These are phyloP conservation scores for Rubia yunnanensis DNA, from an alignment of 257 asterid species.

Conservation along the genomic window DNA sequence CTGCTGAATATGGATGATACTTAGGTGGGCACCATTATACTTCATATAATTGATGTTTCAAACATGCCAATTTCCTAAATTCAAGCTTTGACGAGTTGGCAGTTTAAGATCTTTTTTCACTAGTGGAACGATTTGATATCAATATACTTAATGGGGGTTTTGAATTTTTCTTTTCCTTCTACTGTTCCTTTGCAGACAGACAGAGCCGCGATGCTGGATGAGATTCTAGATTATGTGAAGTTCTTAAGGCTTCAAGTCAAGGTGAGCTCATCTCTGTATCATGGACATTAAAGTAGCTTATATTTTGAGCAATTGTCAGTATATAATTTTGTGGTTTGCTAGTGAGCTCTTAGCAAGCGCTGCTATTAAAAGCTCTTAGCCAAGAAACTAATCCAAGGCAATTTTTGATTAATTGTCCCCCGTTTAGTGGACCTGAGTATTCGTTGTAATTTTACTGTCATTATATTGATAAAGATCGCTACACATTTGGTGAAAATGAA, in stretches of 20 bases:
- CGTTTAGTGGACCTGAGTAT: not conserved
- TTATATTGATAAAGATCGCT: not conserved
- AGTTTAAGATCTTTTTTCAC: not conserved
- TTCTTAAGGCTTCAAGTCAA: conserved; percentile 87
- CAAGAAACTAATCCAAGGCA: not conserved
- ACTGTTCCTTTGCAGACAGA: conserved; percentile 49
- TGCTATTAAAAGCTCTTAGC: not conserved
- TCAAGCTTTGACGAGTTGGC: not conserved
- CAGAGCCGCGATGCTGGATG: conserved; percentile 90
- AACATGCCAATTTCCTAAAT: not conserved
- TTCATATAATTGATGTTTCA: not conserved
- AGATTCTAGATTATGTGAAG: conserved; percentile 83
- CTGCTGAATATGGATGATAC: not conserved
- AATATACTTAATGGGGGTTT: not conserved
- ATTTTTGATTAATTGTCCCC: not conserved
- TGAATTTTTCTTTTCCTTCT: conserved; percentile 4
- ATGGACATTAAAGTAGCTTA: not conserved
- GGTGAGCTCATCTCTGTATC: conserved; percentile 28
- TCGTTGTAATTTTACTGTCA: not conserved
- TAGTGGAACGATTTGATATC: not conserved
- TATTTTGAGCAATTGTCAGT: not conserved
- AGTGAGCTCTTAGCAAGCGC: not conserved
- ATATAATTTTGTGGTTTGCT: not conserved
- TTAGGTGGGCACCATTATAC: not conserved
- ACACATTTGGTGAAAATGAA: not conserved